Evolutionary conservation across 352 stramenopile species (phyloP).

Genomic region (Phytophthora ramorum): DNA sequence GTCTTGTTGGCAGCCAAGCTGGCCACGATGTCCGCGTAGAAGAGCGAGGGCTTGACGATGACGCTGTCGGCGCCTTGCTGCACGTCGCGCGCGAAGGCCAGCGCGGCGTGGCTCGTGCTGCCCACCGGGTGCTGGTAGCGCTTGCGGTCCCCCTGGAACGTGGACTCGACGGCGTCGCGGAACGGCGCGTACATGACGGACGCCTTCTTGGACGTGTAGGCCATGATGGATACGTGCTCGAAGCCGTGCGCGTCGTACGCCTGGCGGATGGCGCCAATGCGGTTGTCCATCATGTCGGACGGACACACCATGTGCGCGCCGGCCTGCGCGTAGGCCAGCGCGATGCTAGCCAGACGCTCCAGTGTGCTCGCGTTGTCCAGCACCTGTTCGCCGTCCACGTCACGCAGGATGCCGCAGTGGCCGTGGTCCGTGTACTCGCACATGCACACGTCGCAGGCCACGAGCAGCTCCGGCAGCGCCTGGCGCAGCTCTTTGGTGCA

Average conservation of each 20-base stretch:
- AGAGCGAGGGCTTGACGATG: slow-evolving; percentile 99
- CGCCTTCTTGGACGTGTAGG: slow-evolving; percentile 99
- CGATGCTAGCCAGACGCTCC: slow-evolving; percentile 95
- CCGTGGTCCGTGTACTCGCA: slow-evolving; percentile 92
- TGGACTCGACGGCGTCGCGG: slow-evolving; percentile 97
- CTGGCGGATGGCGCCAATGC: slow-evolving; percentile 95
- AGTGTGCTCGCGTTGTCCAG: slow-evolving; percentile 98
- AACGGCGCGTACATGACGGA: slow-evolving; percentile 97
- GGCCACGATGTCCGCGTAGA: slow-evolving; percentile 98
- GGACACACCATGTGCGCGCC: slow-evolving; percentile 98
- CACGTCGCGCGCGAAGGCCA: slow-evolving; percentile 84
- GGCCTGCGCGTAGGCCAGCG: slow-evolving; percentile 95
- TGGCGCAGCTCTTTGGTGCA: slow-evolving; percentile 69
- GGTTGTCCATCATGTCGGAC: slow-evolving; percentile 98
- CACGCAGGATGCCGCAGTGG: slow-evolving; percentile 83
- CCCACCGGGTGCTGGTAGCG: slow-evolving; percentile 97
- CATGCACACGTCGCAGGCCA: slow-evolving; percentile 91
- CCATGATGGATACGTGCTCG: slow-evolving; percentile 98
- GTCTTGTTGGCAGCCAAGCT: slow-evolving; percentile 92
- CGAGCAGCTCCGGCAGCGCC: slow-evolving; percentile 76
- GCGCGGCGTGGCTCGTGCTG: slow-evolving; percentile 79
- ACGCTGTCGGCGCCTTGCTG: slow-evolving; percentile 97
- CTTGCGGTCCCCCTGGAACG: slow-evolving; percentile 95
- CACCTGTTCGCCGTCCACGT: slow-evolving; percentile 94
- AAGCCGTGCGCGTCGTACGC: slow-evolving; percentile 96